Percentiles rank a stretch among this genome's conserved stretches.
Conservation (phyloP, 2,329 filamentous ascomycete genomes). For the Colletotrichum cereale region DNA sequence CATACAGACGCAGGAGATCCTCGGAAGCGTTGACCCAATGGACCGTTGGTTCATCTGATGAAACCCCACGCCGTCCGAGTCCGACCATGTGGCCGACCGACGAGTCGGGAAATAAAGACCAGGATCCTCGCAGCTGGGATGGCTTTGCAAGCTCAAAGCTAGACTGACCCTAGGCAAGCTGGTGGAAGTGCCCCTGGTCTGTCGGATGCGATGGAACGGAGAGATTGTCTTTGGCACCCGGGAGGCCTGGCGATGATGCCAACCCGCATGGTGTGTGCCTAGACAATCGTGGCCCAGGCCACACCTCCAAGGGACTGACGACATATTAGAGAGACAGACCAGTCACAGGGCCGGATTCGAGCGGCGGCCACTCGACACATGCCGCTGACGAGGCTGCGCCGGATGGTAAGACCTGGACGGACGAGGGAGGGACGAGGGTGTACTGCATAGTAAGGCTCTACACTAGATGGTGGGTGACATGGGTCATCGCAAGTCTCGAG, state of each 20-base stretch:
- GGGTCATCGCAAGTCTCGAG: conserved; percentile 1
- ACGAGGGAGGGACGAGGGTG: neutral
- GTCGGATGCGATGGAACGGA: conserved; percentile 17
- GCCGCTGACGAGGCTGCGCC: conserved; percentile 26
- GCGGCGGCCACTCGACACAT: conserved; percentile 8
- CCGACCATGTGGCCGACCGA: conserved; percentile 17
- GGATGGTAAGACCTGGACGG: conserved; percentile 20
- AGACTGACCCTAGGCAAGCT: conserved; percentile 34
- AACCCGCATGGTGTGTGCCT: conserved; percentile 23
- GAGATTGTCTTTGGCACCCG: conserved; percentile 1
- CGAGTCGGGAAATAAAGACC: conserved; percentile 37
- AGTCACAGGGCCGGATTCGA: neutral
- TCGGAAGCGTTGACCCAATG: conserved; percentile 24
- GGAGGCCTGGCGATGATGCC: conserved; percentile 38
- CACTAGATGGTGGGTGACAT: conserved; percentile 16
- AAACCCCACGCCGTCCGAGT: conserved; percentile 11
- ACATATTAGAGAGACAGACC: neutral
- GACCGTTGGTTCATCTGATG: conserved; percentile 10
- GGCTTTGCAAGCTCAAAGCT: conserved; percentile 38
- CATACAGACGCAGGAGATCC: conserved; percentile 40
- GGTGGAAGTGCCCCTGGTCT: conserved; percentile 24
- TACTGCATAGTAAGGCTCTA: conserved; percentile 22
- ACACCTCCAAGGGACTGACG: neutral
- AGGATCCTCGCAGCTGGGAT: conserved; percentile 30
- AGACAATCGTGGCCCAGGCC: conserved; percentile 10